A percentile compares a stretch with the other conserved stretches of the same genome.
phyloP scores from a whole-genome alignment of 345 rosid genomes.

The Gossypioides kirkii region DNA sequence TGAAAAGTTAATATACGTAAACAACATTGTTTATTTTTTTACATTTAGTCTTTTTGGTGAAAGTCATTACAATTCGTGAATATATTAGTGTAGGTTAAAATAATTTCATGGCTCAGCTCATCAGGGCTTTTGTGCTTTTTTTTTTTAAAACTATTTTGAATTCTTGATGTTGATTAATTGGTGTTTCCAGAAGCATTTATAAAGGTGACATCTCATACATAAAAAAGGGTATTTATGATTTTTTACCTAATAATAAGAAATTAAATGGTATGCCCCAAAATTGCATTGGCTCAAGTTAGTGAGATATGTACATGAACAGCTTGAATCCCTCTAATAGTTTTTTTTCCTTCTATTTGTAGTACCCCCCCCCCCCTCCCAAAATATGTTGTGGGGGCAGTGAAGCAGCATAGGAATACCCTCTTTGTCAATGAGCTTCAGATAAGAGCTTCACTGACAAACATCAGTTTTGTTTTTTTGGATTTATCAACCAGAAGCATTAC shows the following conservation, averaged over 20 bases:
- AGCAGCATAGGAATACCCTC: slow-evolving; percentile 16
- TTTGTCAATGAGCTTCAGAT: background rate
- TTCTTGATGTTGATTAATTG: too few species aligned
- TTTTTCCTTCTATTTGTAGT: too few species aligned
- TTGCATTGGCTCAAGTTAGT: too few species aligned
- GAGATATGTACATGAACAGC: too few species aligned
- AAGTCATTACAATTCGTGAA: background rate
- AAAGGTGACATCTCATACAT: background rate
- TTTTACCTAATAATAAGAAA: background rate
- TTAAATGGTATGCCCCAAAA: too few species aligned
- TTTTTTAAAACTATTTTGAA: too few species aligned
- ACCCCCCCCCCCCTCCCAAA: background rate
- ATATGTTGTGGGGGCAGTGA: slow-evolving; percentile 21
- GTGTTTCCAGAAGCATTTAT: too few species aligned
- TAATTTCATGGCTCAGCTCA: too few species aligned
- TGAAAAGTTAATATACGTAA: background rate
- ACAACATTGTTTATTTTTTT: background rate
- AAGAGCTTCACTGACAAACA: background rate
- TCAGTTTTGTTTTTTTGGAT: background rate
- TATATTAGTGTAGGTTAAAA: background rate
- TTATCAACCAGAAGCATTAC: background rate
- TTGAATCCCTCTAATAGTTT: too few species aligned
- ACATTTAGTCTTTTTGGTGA: background rate
- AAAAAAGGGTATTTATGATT: background rate
- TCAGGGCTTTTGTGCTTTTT: too few species aligned